A percentile compares a stretch with the other conserved stretches of the same genome.
phyloP scores from a whole-genome alignment of 2,329 filamentous ascomycete genomes.

The Arthrobotrys musiformis region DNA sequence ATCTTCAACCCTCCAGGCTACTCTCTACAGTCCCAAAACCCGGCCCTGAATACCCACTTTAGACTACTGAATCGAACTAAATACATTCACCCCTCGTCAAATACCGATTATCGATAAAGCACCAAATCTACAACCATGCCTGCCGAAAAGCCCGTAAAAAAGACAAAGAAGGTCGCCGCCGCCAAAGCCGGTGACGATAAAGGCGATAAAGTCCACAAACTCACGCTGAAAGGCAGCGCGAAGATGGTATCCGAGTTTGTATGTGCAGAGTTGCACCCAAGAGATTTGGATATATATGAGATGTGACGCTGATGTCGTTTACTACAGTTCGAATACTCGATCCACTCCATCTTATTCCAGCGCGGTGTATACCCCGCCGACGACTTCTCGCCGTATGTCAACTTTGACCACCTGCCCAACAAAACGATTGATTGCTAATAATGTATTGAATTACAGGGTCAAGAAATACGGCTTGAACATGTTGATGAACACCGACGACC shows the following conservation, averaged over 20 bases:
- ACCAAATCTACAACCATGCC: conserved; percentile 39
- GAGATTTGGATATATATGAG: neutral
- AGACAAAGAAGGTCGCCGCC: conserved; percentile 66
- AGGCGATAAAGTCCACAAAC: conserved; percentile 89
- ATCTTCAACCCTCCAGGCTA: neutral
- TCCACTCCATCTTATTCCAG: conserved; percentile 83
- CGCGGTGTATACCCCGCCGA: conserved; percentile 86
- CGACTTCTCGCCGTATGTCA: conserved; percentile 85
- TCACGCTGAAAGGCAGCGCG: conserved; percentile 84
- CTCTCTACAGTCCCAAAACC: no score
- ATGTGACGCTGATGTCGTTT: neutral
- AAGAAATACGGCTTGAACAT: conserved; percentile 99
- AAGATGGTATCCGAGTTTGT: conserved; percentile 97
- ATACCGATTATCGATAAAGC: neutral
- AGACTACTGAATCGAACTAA: neutral
- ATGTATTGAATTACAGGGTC: conserved; percentile 66
- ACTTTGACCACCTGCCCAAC: neutral
- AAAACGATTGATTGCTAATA: conserved; percentile 62
- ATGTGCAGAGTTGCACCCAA: conserved; percentile 63
- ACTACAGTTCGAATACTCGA: conserved; percentile 89
- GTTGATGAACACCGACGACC: conserved; percentile 96
- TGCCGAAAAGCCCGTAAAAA: conserved; percentile 57
- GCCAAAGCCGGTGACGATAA: conserved; percentile 63
- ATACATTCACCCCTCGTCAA: neutral
- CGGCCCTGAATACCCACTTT: no score